Evolutionary conservation across 345 rosid species (phyloP).

Genomic region (Dipteronia sinensis): DNA sequence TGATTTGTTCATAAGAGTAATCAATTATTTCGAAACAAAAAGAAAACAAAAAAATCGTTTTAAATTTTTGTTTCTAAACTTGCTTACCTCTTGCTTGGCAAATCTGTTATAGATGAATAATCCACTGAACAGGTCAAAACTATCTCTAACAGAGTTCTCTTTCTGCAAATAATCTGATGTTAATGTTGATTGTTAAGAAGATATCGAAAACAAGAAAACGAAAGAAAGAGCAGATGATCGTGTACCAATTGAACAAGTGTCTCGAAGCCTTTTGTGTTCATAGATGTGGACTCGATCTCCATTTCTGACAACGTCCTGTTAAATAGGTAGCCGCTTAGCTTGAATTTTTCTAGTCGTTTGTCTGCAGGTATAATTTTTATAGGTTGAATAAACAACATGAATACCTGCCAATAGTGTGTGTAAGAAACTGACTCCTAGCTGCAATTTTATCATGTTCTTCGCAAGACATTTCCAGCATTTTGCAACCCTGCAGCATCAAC

Average conservation of each 20-base stretch:
- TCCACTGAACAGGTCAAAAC: constrained; percentile 55
- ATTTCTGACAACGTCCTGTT: constrained; percentile 44
- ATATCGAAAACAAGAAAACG: background rate
- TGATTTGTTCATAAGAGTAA: background rate
- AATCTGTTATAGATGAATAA: constrained; percentile 49
- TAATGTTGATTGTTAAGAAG: background rate
- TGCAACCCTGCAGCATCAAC: constrained; percentile 46
- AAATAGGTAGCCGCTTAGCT: background rate
- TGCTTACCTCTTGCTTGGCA: constrained; percentile 53
- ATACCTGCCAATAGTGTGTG: constrained; percentile 60
- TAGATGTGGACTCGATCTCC: constrained; percentile 43
- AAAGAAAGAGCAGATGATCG: background rate
- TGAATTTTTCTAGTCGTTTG: background rate
- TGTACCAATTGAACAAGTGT: constrained; percentile 41
- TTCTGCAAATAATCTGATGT: constrained; percentile 35
- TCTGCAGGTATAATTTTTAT: background rate
- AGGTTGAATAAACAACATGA: background rate
- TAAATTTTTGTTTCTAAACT: background rate
- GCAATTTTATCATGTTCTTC: constrained; percentile 58
- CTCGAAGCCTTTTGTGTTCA: constrained; percentile 49
- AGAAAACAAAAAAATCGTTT: background rate
- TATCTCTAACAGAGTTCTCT: constrained; percentile 31
- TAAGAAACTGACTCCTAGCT: constrained; percentile 57
- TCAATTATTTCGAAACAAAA: background rate
- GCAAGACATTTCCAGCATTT: constrained; percentile 73